Conservation (phyloP, 345 rosid genomes). For the Murraya paniculata region DNA sequence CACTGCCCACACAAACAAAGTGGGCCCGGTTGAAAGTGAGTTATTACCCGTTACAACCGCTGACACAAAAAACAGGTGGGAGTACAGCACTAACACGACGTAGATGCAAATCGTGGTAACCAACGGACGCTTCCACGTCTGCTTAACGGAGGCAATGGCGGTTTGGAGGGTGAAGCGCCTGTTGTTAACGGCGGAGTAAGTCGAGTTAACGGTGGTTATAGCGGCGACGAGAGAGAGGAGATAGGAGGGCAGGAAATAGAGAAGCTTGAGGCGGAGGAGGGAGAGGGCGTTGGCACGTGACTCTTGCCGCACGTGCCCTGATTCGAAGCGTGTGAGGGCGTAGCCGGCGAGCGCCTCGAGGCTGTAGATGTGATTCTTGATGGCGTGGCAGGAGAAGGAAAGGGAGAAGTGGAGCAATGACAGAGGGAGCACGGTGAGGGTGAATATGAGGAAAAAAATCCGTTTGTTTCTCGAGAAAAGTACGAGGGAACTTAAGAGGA, state of each 20-base stretch:
- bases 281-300: constrained; percentile 58
- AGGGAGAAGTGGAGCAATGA: constrained; percentile 52
- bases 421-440: constrained; percentile 55
- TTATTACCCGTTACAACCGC: constrained; percentile 21
- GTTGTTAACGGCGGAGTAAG: constrained; percentile 23
- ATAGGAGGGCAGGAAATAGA: constrained; percentile 48
- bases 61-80: constrained; percentile 26
- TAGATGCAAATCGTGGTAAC: constrained; percentile 57
- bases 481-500: constrained; percentile 36
- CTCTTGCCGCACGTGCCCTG: constrained; percentile 60
- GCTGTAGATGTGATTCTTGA: constrained; percentile 44
- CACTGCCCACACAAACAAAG: constrained; percentile 23
- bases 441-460: constrained; percentile 39
- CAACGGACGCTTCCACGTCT: constrained; percentile 41
- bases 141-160: constrained; percentile 28
- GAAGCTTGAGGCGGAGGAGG: constrained; percentile 53
- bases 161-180: constrained; percentile 30
- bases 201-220: constrained; percentile 35
- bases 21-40: constrained; percentile 11
- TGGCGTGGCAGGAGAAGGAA: constrained; percentile 46
- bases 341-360: constrained; percentile 55
- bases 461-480: constrained; percentile 48
- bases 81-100: constrained; percentile 40
- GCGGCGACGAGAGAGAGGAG: constrained; percentile 56
- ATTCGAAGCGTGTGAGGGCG: constrained; percentile 58